Base-by-base conservation (phyloP, 208 protist genomes). In the Blastocrithidia nonstop region DNA sequence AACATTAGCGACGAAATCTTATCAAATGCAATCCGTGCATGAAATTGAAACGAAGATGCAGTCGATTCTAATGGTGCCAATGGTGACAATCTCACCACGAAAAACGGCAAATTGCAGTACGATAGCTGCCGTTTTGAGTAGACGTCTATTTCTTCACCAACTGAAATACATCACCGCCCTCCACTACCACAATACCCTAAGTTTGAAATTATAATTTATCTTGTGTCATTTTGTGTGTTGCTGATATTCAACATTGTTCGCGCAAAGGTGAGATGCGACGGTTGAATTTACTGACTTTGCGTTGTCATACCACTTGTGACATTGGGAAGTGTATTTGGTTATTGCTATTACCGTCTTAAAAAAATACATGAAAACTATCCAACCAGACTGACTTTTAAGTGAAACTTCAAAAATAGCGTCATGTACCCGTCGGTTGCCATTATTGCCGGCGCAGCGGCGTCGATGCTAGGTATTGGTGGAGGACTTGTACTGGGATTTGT, bases 381-480 rank as follows among this genome's bases (percentile, higher is more conserved):
- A 11, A 21, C 11, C 6, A 38, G 54, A 32, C 35, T 84, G 15
- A 64, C 60, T 17, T 85, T 91, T 28, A 13, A 41, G 11, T 91
- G 82, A 78, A 78, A 66, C 35, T 39, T 37, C 6, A 35, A 50
- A 15, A 91, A 50, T 25, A 71, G 46, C 9, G 43, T 87, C 1
- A 54, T 35, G 16, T 88, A 70, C 48, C 82, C 77, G 15, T 42
- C 83, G 27, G 58, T 81, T 16, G 67, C 82, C 0, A 57, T 91
- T 6, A 23, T 86, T 13, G 82, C 82, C 0, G 82, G 82, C 29
- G 73, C 58, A 6, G 73, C 73, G 19, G 77, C 77, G 1, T 57
- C 73, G 4, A 77, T 91, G 66, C 62, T 91, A 27, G 82, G 82
- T 32, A 86, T 91, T 46, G 82, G 82, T 22, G 82, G 82, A 19